phyloP scores from a whole-genome alignment of 495 filamentous ascomycete genomes.

The Trypethelium eluteriae region DNA sequence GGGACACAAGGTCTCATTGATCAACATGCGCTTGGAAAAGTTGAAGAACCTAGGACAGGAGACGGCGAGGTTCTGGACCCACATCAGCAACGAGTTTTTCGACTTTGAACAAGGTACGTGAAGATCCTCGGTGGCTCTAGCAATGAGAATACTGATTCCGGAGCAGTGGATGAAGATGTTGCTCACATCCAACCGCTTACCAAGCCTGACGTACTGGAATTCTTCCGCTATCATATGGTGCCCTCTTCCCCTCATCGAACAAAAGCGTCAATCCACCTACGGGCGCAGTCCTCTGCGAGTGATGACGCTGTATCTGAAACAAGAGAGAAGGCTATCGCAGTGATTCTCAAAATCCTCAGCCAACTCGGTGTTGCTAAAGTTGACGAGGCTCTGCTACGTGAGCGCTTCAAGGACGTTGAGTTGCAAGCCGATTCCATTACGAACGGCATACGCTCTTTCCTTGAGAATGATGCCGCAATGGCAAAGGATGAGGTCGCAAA shows the following conservation, averaged over 20 bases:
- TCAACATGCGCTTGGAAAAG: conserved; percentile 84
- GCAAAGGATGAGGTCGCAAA: conserved; percentile 39
- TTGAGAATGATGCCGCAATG: conserved; percentile 43
- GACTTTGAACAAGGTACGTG: conserved; percentile 75
- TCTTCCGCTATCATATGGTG: conserved; percentile 68
- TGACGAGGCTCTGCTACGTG: conserved; percentile 40
- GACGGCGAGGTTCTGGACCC: conserved; percentile 70
- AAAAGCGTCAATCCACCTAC: conserved; percentile 75
- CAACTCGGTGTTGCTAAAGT: conserved; percentile 40
- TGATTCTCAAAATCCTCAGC: conserved; percentile 47
- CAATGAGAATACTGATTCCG: conserved; percentile 18
- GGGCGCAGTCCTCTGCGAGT: conserved; percentile 55
- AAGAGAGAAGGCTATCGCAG: conserved; percentile 46
- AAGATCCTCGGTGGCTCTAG: background rate
- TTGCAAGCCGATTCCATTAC: conserved; percentile 35
- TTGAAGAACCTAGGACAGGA: conserved; percentile 88
- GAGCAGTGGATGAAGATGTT: conserved; percentile 64
- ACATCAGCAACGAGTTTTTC: conserved; percentile 78
- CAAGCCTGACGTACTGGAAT: conserved; percentile 70
- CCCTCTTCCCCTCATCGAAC: conserved; percentile 65
- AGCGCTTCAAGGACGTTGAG: conserved; percentile 44
- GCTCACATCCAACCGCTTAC: conserved; percentile 63
- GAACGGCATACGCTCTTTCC: conserved; percentile 42
- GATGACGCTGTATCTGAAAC: conserved; percentile 43
- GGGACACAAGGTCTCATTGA: conserved; percentile 78